Evolutionary conservation across 495 filamentous ascomycete species (phyloP).

Genomic region (Penicillium dipodomyicola): DNA sequence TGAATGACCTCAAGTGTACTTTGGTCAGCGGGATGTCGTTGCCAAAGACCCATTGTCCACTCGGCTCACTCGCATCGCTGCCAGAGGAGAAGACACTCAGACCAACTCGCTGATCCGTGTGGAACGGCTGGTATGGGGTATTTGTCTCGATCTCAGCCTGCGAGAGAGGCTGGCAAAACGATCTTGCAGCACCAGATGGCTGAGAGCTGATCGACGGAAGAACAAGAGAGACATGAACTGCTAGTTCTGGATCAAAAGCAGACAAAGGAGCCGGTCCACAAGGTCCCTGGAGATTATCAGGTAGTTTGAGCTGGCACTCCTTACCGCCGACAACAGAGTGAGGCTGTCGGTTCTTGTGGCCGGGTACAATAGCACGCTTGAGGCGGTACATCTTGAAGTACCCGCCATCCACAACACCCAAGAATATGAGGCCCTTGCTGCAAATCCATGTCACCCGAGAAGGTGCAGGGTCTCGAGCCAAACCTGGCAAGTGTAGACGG

Average conservation of each 20-base stretch:
- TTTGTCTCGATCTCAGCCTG: slow-evolving; percentile 93
- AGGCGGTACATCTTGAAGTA: slow-evolving; percentile 65
- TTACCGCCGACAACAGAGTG: slow-evolving; percentile 54
- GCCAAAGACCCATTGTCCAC: slow-evolving; percentile 68
- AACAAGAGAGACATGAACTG: slow-evolving; percentile 32
- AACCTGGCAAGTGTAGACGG: slow-evolving; percentile 68
- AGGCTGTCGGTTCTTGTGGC: slow-evolving; percentile 46
- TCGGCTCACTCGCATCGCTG: slow-evolving; percentile 22
- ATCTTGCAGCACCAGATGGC: slow-evolving; percentile 27
- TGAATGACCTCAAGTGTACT: slow-evolving; percentile 57
- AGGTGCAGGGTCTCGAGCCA: slow-evolving; percentile 42
- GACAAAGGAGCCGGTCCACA: slow-evolving; percentile 40
- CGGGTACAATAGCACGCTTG: slow-evolving; percentile 42
- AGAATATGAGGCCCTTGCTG: slow-evolving; percentile 35
- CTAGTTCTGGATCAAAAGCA: slow-evolving; percentile 30
- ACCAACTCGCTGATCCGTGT: slow-evolving; percentile 76
- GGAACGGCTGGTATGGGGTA: slow-evolving; percentile 85
- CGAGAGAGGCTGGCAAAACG: slow-evolving; percentile 57
- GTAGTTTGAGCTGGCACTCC: slow-evolving; percentile 64
- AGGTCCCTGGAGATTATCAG: slow-evolving; percentile 36
- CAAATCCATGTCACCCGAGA: slow-evolving; percentile 44
- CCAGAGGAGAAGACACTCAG: slow-evolving; percentile 57
- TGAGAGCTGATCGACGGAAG: slow-evolving; percentile 37
- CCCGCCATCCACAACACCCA: slow-evolving; percentile 40
- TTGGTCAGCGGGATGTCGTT: slow-evolving; percentile 57